These are phyloP conservation scores for Tetrastigma voinierianum DNA, from an alignment of 164 flowering plant species.

Conservation along the genomic window DNA sequence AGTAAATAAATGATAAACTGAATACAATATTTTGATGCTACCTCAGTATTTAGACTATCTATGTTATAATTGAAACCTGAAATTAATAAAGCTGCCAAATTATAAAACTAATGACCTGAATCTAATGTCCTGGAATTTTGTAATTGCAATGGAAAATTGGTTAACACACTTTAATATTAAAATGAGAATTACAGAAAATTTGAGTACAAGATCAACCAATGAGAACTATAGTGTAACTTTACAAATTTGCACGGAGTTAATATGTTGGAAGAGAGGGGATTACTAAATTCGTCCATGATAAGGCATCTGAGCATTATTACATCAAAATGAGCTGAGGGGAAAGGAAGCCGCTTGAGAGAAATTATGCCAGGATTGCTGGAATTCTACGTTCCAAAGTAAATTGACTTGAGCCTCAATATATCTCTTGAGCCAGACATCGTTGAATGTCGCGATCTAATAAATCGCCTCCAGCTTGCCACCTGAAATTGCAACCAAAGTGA, in stretches of 20 bases:
- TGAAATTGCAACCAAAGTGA: constrained; percentile 15
- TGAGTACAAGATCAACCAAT: too few relatives aligned
- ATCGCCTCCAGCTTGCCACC: constrained; percentile 99
- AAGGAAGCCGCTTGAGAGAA: constrained; percentile 94
- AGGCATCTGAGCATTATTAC: constrained; percentile 99
- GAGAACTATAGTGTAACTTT: too few relatives aligned
- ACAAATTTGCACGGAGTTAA: neutral
- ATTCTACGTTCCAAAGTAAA: constrained; percentile 99
- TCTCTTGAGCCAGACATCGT: constrained; percentile 96
- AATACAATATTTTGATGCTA: too few relatives aligned
- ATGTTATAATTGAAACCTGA: too few relatives aligned
- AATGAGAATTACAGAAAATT: too few relatives aligned
- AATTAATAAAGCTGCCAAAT: too few relatives aligned
- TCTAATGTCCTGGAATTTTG: too few relatives aligned
- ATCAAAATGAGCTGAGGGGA: constrained; percentile 92
- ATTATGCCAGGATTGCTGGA: constrained; percentile 93
- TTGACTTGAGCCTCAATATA: constrained; percentile 98
- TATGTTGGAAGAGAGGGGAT: constrained; percentile 10
- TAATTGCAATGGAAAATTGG: too few relatives aligned
- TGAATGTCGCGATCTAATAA: constrained; percentile 77
- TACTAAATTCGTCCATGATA: constrained; percentile 99
- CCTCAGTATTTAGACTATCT: too few relatives aligned
- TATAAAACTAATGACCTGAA: too few relatives aligned
- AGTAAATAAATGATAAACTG: too few relatives aligned
- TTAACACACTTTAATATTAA: too few relatives aligned